phyloP scores from a whole-genome alignment of 306 rosid genomes.

The Dalbergia cultrata region DNA sequence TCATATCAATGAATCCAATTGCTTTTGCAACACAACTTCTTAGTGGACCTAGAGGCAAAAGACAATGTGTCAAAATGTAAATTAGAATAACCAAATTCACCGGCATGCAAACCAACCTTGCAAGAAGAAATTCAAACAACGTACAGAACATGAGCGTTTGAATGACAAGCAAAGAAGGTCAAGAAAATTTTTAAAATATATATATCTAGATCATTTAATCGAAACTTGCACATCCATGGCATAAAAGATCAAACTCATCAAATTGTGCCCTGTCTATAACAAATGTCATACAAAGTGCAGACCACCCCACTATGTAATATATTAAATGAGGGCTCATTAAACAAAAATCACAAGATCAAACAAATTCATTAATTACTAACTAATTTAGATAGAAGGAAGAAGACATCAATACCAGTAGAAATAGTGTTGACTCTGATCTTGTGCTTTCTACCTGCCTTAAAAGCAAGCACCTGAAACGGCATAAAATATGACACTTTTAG shows the following conservation, averaged over 20 bases:
- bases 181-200: no score
- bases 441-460: slow-evolving; percentile 94
- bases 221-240: no score
- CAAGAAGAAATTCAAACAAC: background rate
- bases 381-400: slow-evolving; percentile 7
- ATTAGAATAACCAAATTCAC: slow-evolving; percentile 19
- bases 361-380: background rate
- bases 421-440: slow-evolving; percentile 93
- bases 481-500: slow-evolving; percentile 29
- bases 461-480: slow-evolving; percentile 85
- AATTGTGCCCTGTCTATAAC: background rate
- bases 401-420: slow-evolving; percentile 74
- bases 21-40: slow-evolving; percentile 99
- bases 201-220: no score
- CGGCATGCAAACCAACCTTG: background rate
- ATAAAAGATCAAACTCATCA: no score
- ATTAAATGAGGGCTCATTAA: slow-evolving; percentile 7
- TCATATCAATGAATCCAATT: slow-evolving; percentile 95
- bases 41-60: slow-evolving; percentile 73
- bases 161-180: no score
- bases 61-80: slow-evolving; percentile 4
- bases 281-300: slow-evolving; percentile 12
- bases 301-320: background rate
- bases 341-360: background rate
- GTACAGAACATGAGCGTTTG: no score